A percentile compares a stretch with the other conserved stretches of the same genome.
Evolutionary conservation across 768 basidiomycete species (phyloP).

Genomic region (Omphalotus guepiniiformis): DNA sequence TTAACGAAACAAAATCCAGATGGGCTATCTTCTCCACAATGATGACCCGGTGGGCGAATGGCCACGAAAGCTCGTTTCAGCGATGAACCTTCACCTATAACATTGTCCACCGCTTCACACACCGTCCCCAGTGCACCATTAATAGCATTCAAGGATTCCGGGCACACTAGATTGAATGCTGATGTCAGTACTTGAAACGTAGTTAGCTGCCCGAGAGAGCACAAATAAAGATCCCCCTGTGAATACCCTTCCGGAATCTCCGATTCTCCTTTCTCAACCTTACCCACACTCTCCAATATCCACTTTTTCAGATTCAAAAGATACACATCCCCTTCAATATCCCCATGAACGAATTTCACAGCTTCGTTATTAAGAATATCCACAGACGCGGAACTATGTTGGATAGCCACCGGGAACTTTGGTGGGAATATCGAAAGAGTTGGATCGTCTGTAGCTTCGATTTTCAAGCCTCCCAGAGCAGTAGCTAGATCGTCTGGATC

Average conservation of each 20-base stretch:
- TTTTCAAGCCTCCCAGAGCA: conserved; percentile 42
- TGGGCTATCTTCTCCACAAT: conserved; percentile 87
- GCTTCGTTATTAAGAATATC: conserved; percentile 58
- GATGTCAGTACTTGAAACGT: neutral
- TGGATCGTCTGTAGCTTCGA: conserved; percentile 18
- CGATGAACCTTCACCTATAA: conserved; percentile 29
- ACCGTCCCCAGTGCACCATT: conserved; percentile 79
- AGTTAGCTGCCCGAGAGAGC: neutral
- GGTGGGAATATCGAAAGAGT: conserved; percentile 18
- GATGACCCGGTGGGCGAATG: conserved; percentile 89
- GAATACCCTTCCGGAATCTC: conserved; percentile 73
- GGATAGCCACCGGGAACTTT: conserved; percentile 28
- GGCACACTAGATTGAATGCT: conserved; percentile 55
- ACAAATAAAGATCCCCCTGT: conserved; percentile 84
- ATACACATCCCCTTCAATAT: conserved; percentile 63
- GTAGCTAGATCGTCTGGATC: conserved; percentile 38
- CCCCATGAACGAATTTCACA: conserved; percentile 71
- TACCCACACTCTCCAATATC: conserved; percentile 55
- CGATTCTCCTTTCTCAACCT: conserved; percentile 55
- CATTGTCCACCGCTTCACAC: conserved; percentile 81
- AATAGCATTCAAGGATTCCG: conserved; percentile 70
- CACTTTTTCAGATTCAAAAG: conserved; percentile 58
- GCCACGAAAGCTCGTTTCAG: conserved; percentile 68
- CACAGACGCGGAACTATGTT: conserved; percentile 49
- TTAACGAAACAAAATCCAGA: conserved; percentile 96